Evolutionary conservation across 192 early-diverging fungal genomes (phyloP), one percentile per base, ranked within the genome.

Genomic region (Coemansia pectinata): DNA sequence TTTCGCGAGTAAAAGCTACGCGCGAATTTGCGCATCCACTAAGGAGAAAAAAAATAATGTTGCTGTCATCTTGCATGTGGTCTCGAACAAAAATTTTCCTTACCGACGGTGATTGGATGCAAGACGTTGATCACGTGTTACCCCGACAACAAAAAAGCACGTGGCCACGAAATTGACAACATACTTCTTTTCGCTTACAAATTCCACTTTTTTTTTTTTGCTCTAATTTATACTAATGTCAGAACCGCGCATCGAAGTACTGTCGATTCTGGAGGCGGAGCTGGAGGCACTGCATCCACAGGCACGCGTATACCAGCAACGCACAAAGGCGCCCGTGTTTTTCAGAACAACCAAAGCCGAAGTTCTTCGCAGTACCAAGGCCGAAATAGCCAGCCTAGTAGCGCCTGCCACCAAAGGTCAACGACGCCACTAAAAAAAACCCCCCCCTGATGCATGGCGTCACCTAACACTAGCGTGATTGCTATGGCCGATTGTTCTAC

Each of bases 181-280:
- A 11, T 12, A 14, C 12, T 4, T 41, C 14, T 1, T 41, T 14
- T 44, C 3, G 11, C 21, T 47, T 42, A 25, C 25, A 12, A 44
- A 23, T 11, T 42, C 29, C 27, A 29, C 14, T 57, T 14, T 15
- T 33, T 29, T 53, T 11, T 4, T 23, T 29, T 27, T 27, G 25
- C 11, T 53, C 1, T 58, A 14, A 33, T 58, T 58, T 58, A 17
- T 29, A 4, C 27, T 29, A 58, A 58, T 58, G 55, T 29, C 58
- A 10, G 63, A 70, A 41, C 34, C 36, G 39, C 71, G 58, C 47
- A 66, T 70, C 12, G 67, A 70, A 25, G 71, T 62, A 25, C 58
- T 74, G 61, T 66, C 69, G 27, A 40, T 82, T 29, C 65, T 76
- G 14, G 66, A 70, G 66, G 52, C 45, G 23, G 79, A 82, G 65